A percentile compares a stretch with the other conserved stretches of the same genome.
Conservation (phyloP, 176 grass and related monocot genomes). For the Oryza glaberrima region DNA sequence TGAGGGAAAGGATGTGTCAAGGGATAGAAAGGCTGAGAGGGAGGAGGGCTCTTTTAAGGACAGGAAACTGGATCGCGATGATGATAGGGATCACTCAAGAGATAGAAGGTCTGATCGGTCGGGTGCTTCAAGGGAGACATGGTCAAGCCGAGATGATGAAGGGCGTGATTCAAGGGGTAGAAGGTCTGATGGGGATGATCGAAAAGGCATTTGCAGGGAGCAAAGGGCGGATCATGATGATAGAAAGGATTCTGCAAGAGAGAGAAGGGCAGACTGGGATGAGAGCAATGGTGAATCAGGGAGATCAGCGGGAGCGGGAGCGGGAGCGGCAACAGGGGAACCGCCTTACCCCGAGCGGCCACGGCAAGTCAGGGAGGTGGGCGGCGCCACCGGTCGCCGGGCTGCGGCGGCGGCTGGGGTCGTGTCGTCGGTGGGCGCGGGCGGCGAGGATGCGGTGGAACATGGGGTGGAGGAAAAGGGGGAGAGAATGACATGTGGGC, state of each 20-base stretch:
- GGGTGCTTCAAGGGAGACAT: slow-evolving; percentile 43
- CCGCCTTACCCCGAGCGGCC: too few species aligned
- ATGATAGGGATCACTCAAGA: slow-evolving; percentile 42
- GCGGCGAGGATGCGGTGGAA: too few species aligned
- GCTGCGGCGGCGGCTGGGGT: too few species aligned
- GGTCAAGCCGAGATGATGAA: slow-evolving; percentile 18
- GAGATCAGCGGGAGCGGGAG: slow-evolving; percentile 20
- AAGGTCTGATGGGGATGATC: slow-evolving; percentile 41
- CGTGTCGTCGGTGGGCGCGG: too few species aligned
- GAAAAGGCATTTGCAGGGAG: slow-evolving; percentile 42
- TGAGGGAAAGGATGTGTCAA: slow-evolving; percentile 27
- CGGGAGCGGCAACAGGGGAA: too few species aligned
- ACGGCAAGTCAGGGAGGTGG: too few species aligned
- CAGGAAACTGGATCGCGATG: slow-evolving; percentile 27
- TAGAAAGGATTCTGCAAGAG: slow-evolving; percentile 42
- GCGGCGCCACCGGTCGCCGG: too few species aligned
- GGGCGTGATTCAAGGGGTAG: slow-evolving; percentile 48
- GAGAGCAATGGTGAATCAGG: slow-evolving; percentile 48
- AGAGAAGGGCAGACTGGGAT: slow-evolving; percentile 38
- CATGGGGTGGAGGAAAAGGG: too few species aligned
- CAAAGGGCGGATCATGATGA: slow-evolving; percentile 40
- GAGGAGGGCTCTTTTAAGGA: slow-evolving; percentile 28
- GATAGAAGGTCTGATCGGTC: slow-evolving; percentile 41
- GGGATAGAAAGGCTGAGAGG: slow-evolving; percentile 33
- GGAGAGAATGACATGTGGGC: too few species aligned